Base-by-base conservation (phyloP, 2,329 filamentous ascomycete genomes). In the Epichloe gansuensis region DNA sequence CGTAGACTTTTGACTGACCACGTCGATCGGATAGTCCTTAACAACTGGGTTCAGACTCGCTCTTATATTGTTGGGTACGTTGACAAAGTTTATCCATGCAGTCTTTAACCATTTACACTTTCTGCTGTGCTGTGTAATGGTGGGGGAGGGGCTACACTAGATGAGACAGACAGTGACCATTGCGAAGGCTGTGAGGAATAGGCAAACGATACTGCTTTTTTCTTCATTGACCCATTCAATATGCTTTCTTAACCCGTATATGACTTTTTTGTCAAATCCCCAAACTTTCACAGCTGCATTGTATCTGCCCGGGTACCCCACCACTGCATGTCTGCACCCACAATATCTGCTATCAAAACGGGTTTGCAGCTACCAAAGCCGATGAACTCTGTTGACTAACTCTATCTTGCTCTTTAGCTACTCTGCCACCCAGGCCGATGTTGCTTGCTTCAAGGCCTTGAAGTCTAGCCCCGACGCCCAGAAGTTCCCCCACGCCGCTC, bases 401-500 rank as follows among this genome's bases (percentile, higher is more conserved):
- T 41, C 17, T 36, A 1, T 15, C 27, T 51, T 25, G 11, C 38
- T 21, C n/a, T 41, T 50, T 56, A 81, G 74, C 58, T 70, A 74
- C 67, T 72, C 73, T 59, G 85, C 90, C 64, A 88, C 88, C 64
- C 93, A 98, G 80, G 93, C 93, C 74, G 93, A 98, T 78, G 91
- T 94, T 66, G 87, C 85, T 72, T 82, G 82, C 75, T 97, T 87
- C 87, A 95, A 97, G 82, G 87, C 87, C 66, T 72, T 96, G 70
- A 83, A 78, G 66, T 73, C 77, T 62, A 73, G 81, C 55, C 93
- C 93, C 63, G 82, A 85, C 61, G 80, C 85, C 65, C 77, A 78
- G 71, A 95, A 95, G 78, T 95, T 86, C 83, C 89, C 91, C 66
- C 79, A 95, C 76, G 89, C 86, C 67, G 89, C 88, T 68, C 86